Evolutionary conservation across 2,329 filamentous ascomycete species (phyloP).

Genomic region (Aspergillus eucalypticola): DNA sequence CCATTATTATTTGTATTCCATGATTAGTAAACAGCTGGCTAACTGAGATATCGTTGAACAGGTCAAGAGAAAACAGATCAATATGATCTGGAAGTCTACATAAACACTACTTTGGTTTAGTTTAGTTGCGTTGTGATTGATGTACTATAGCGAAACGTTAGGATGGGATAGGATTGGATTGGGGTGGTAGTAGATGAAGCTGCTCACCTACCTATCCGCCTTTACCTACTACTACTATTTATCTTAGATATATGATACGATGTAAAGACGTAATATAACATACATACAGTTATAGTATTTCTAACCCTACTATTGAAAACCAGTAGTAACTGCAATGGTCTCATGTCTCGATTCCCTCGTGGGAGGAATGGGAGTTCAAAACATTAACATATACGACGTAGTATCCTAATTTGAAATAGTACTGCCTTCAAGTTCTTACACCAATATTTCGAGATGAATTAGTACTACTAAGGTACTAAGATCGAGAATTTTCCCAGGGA

Average conservation of each 20-base stretch:
- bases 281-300: not conserved
- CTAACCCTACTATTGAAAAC: not conserved
- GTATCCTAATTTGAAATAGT: no score
- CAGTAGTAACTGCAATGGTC: no score
- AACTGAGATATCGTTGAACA: slow-evolving; percentile 18
- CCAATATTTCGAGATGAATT: no score
- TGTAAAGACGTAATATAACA: slow-evolving; percentile 1
- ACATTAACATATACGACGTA: no score
- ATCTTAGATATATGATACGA: not conserved
- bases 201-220: not conserved
- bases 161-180: not conserved
- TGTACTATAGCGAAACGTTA: not conserved
- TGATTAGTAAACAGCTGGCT: not conserved
- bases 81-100: slow-evolving; percentile 32
- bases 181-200: not conserved
- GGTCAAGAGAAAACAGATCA: slow-evolving; percentile 54
- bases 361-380: no score
- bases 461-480: no score
- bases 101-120: not conserved
- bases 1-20: no score
- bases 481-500: no score
- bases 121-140: no score
- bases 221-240: not conserved
- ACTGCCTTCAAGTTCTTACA: no score
- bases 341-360: no score